A percentile compares a stretch with the other conserved stretches of the same genome.
Conservation (phyloP, 805 yeast genomes). For the Myxozyma neotropica region DNA sequence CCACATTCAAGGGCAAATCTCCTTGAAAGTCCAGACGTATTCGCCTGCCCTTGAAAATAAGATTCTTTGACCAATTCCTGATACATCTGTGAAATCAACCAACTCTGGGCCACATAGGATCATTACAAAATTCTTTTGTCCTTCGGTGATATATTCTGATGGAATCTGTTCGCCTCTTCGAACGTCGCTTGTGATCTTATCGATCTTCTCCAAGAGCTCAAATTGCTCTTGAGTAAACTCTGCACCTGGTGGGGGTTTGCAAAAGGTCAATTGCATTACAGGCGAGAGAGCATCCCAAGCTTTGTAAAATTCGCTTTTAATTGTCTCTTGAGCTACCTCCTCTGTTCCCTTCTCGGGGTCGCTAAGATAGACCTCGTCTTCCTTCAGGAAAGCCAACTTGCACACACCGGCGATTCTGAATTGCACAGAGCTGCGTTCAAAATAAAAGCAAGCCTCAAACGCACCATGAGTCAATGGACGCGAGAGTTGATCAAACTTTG, state of each 20-base stretch:
- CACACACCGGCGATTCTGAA: conserved; percentile 27
- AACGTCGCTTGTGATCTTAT: conserved; percentile 5
- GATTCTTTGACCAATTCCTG: conserved; percentile 27
- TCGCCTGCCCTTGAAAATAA: conserved; percentile 12
- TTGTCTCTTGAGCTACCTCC: conserved; percentile 4
- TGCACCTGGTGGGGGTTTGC: conserved; percentile 31
- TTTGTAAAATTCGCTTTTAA: conserved; percentile 19
- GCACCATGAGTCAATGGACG: conserved; percentile 8
- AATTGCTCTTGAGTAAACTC: conserved; percentile 9
- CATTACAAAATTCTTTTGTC: conserved; percentile 23
- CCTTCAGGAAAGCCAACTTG: conserved; percentile 19
- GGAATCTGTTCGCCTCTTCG: conserved; percentile 8
- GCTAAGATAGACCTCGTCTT: conserved; percentile 6
- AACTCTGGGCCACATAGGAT: conserved; percentile 21
- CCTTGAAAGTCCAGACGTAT: conserved; percentile 28
- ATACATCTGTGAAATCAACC: conserved; percentile 26
- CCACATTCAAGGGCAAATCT: conserved; percentile 28
- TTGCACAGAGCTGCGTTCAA: conserved; percentile 21
- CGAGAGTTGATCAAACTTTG: conserved; percentile 25
- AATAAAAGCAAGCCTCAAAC: conserved; percentile 33
- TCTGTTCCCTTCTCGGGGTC: conserved; percentile 20
- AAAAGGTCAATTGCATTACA: conserved; percentile 24
- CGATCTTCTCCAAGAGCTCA: conserved; percentile 23
- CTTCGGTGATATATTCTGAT: conserved; percentile 7
- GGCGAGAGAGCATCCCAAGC: conserved; percentile 30